These are phyloP conservation scores for Ceratobasidium sp. DNA, from an alignment of 1,284 basidiomycete species.

Conservation along the genomic window DNA sequence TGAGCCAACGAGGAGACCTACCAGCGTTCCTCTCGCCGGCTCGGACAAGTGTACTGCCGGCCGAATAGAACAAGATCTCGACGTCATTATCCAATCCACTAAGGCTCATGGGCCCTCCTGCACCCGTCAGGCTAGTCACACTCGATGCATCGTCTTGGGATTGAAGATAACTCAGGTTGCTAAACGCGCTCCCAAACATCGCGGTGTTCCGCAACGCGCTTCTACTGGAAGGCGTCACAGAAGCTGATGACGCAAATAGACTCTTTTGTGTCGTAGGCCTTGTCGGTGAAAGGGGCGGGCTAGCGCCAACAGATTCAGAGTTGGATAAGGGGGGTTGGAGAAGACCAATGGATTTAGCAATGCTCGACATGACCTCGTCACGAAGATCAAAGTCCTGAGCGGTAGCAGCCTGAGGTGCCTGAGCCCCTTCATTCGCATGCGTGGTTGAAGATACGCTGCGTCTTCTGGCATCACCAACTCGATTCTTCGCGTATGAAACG, in stretches of 20 bases:
- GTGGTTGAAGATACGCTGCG: conserved; percentile 20
- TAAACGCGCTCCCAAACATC: conserved; percentile 79
- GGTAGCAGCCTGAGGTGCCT: conserved; percentile 33
- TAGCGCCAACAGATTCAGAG: conserved; percentile 4
- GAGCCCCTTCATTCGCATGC: conserved; percentile 26
- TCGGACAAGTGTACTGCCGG: conserved; percentile 84
- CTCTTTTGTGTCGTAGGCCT: neutral
- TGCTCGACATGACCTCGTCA: conserved; percentile 95
- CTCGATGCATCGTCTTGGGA: conserved; percentile 58
- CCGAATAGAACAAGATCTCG: conserved; percentile 91
- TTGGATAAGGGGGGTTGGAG: conserved; percentile 74
- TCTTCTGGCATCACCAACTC: conserved; percentile 19
- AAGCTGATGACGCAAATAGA: conserved; percentile 19
- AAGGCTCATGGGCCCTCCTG: conserved; percentile 61
- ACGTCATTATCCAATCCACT: conserved; percentile 92
- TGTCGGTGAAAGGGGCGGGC: conserved; percentile 3
- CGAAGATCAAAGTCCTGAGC: conserved; percentile 83
- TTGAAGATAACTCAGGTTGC: conserved; percentile 84
- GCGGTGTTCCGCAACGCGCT: conserved; percentile 30
- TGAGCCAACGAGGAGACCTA: conserved; percentile 42
- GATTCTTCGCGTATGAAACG: conserved; percentile 16
- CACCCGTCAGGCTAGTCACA: conserved; percentile 62
- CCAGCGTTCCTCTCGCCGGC: conserved; percentile 91
- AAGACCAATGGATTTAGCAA: conserved; percentile 96
- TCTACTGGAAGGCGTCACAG: conserved; percentile 45